Conservation (phyloP, 2,329 filamentous ascomycete species). For the Sporothrix pallida region DNA sequence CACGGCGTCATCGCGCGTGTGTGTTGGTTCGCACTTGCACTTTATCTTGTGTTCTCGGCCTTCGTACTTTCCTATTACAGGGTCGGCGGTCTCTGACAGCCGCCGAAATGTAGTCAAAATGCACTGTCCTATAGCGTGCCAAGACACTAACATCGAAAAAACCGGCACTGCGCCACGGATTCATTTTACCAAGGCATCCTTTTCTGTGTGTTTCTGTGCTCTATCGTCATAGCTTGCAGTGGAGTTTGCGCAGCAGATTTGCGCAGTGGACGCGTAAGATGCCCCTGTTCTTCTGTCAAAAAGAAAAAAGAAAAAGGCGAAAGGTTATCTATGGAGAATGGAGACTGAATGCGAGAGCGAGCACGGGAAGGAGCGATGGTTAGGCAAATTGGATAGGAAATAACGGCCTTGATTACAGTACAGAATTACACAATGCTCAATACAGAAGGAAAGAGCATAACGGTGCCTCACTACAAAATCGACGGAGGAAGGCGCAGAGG, state of each 20-base stretch:
- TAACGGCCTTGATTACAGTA: not conserved
- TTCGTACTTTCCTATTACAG: not conserved
- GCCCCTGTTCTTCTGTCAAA: not conserved
- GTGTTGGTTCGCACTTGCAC: too few relatives aligned
- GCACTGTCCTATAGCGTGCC: not conserved
- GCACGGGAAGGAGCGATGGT: slow-evolving; percentile 8
- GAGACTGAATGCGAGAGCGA: slow-evolving; percentile 5
- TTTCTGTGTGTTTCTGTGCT: too few relatives aligned
- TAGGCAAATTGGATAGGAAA: not conserved
- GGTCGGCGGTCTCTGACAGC: not conserved
- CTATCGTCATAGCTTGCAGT: not conserved
- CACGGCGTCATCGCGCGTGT: slow-evolving; percentile 24
- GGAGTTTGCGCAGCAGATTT: not conserved
- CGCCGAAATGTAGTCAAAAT: not conserved
- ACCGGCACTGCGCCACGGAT: slow-evolving; percentile 20
- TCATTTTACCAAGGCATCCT: not conserved
- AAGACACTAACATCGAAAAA: slow-evolving; percentile 29
- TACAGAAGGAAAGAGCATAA: not conserved
- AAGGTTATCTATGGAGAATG: slow-evolving; percentile 1
- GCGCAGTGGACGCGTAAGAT: slow-evolving; percentile 8
- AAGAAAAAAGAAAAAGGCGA: too few relatives aligned
- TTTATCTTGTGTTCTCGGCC: not conserved
- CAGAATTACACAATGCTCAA: too few relatives aligned
- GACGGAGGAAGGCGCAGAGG: not conserved
- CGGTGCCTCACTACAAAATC: not conserved